Evolutionary conservation across 1,284 basidiomycete species (phyloP).

Genomic region (Heterobasidion parviporum): DNA sequence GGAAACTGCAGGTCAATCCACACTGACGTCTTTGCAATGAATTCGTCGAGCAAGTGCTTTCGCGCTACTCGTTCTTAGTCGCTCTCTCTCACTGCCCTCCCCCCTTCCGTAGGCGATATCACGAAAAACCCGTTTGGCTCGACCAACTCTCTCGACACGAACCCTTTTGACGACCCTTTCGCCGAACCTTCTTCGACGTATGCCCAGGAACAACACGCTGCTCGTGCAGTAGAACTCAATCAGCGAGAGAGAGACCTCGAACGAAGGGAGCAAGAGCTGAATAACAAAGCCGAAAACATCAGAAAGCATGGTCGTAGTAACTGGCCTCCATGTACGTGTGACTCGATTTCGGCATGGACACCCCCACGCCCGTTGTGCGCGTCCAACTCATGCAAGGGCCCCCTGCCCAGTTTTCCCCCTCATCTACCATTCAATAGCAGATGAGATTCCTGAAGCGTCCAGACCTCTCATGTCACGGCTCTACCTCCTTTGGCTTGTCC

Average conservation of each 20-base stretch:
- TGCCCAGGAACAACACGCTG: constrained; percentile 18
- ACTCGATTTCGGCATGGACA: constrained; percentile 1
- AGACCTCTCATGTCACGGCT: constrained; percentile 77
- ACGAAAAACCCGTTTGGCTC: constrained; percentile 74
- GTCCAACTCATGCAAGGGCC: neutral
- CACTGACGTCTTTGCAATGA: neutral
- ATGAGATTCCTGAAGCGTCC: constrained; percentile 82
- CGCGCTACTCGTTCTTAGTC: neutral
- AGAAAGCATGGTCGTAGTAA: constrained; percentile 80
- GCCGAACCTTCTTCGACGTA: constrained; percentile 13
- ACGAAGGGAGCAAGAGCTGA: constrained; percentile 66
- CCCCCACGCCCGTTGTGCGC: constrained; percentile 2
- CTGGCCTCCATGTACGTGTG: constrained; percentile 73
- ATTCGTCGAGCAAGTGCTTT: neutral
- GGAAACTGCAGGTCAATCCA: neutral
- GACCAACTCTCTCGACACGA: constrained; percentile 72
- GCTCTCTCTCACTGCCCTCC: neutral
- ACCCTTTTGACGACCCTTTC: constrained; percentile 76
- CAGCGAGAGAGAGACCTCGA: constrained; percentile 76
- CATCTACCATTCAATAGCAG: constrained; percentile 86
- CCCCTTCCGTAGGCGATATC: neutral
- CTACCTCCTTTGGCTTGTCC: constrained; percentile 84
- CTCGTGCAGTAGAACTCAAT: constrained; percentile 53
- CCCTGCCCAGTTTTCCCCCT: constrained; percentile 74
- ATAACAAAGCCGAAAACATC: constrained; percentile 61